These are phyloP conservation scores for Oryza australiensis DNA, from an alignment of 176 grass and related monocot genomes.

Conservation along the genomic window DNA sequence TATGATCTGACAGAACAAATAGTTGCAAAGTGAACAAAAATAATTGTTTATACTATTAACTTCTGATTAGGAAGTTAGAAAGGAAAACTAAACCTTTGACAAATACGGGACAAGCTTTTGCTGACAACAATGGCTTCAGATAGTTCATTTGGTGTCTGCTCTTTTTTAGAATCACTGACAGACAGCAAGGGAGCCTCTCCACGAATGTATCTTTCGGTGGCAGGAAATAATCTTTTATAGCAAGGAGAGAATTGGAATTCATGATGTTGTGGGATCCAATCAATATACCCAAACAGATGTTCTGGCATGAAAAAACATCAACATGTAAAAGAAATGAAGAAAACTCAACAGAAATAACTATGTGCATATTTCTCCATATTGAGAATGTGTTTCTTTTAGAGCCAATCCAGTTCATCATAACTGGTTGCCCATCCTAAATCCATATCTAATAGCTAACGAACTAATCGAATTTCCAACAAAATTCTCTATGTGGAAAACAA, in stretches of 20 bases:
- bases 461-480: not conserved
- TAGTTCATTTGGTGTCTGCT: slow-evolving; percentile 19
- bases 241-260: slow-evolving; percentile 31
- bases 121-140: slow-evolving; percentile 13
- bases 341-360: not conserved
- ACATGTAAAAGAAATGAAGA: not conserved
- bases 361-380: not conserved
- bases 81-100: slow-evolving; percentile 40
- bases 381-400: not conserved
- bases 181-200: slow-evolving; percentile 8
- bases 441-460: slow-evolving; percentile 1
- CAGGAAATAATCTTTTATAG: slow-evolving; percentile 25
- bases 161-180: slow-evolving; percentile 19
- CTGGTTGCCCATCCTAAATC: not conserved
- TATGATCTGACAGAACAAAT: slow-evolving; percentile 35
- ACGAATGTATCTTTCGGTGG: slow-evolving; percentile 8
- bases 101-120: slow-evolving; percentile 31
- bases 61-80: slow-evolving; percentile 20
- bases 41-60: not conserved
- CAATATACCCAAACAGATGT: slow-evolving; percentile 39
- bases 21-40: slow-evolving; percentile 6
- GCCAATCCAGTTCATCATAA: not conserved
- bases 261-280: slow-evolving; percentile 42
- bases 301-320: slow-evolving; percentile 39
- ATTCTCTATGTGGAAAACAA: not conserved